Conservation (phyloP, 768 basidiomycete species). For the Serendipita indica region DNA sequence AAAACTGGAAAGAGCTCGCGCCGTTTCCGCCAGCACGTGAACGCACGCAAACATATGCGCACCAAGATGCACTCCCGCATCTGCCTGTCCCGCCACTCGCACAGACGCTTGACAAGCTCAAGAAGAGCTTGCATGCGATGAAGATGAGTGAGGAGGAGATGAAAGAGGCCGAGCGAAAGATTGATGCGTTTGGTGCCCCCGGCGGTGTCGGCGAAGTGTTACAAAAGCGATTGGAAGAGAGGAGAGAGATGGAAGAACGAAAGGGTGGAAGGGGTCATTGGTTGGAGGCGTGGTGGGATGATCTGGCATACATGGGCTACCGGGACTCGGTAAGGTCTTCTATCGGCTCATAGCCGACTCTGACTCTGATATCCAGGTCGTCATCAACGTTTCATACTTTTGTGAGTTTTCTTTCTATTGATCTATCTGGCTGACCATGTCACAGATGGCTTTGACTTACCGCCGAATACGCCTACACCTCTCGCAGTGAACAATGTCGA, state of each 20-base stretch:
- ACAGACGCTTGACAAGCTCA: slow-evolving; percentile 52
- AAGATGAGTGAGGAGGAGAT: slow-evolving; percentile 51
- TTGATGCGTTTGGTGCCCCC: slow-evolving; percentile 46
- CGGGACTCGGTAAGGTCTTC: slow-evolving; percentile 56
- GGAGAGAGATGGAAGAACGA: slow-evolving; percentile 31
- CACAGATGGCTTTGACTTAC: slow-evolving; percentile 61
- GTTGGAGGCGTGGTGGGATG: slow-evolving; percentile 95
- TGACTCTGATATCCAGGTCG: slow-evolving; percentile 33
- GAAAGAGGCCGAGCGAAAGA: slow-evolving; percentile 37
- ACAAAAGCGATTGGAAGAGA: slow-evolving; percentile 46
- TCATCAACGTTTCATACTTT: slow-evolving; percentile 89
- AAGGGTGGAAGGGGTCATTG: slow-evolving; percentile 38
- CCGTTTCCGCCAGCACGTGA: slow-evolving; percentile 36
- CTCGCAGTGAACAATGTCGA: slow-evolving; percentile 23
- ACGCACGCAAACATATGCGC: slow-evolving; percentile 45
- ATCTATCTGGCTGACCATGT: slow-evolving; percentile 9
- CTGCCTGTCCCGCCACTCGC: slow-evolving; percentile 63
- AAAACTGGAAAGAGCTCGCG: slow-evolving; percentile 57
- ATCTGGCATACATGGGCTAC: slow-evolving; percentile 65
- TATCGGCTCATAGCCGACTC: neutral
- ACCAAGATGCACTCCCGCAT: slow-evolving; percentile 45
- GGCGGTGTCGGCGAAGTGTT: slow-evolving; percentile 27
- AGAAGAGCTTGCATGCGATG: slow-evolving; percentile 56
- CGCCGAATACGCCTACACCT: slow-evolving; percentile 26
- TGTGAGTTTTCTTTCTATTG: slow-evolving; percentile 33